Base-by-base conservation (phyloP, 169 alveolate genomes). In the Cryptosporidium xiaoi region DNA sequence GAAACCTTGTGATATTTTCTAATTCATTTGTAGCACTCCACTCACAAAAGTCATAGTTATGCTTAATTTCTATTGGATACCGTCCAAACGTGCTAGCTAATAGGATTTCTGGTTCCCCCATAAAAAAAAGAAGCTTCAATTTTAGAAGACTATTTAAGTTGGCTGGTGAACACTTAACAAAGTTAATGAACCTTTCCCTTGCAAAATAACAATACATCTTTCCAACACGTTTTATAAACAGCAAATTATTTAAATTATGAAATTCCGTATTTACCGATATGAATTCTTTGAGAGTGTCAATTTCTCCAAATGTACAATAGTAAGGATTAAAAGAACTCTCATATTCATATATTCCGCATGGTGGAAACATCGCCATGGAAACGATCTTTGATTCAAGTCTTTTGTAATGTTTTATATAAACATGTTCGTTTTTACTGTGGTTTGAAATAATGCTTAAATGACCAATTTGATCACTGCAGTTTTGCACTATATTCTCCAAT, bases 91-190 rank as follows among this genome's bases (percentile, higher is more conserved):
- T 77, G 18, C 56, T 40, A 62, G 46, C 77, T 48, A 77, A 20
- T 29, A 77, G 51, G 15, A 24, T 77, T 60, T 77, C 87, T 16
- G 87, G 87, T 53, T 77, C 87, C 2, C 55, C 87, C 29, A 77
- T 56, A 29, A 48, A 77, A 34, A 62, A 20, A 20, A 56, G 64
- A 13, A 77, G 34, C 65, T 60, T 77, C 36, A 77, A 20, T 27
- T 56, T 77, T 18, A 62, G 71, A 44, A 56, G n/a, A 46, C 27
- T 58, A 8, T 24, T 20, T 27, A 56, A 31, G n/a, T 3, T 16
- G 1, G 53, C 29, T 15, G 44, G 29, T 46, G 64, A 60, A 10
- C 8, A 33, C 64, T 44, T 55, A n/a, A 77, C 64, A 46, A 46
- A 56, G 20, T 40, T 36, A 24, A 77, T 58, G 16, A 77, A 77